Percentiles rank a stretch among this genome's conserved stretches.
phyloP scores from a whole-genome alignment of 306 rosid species.

The Sicyos baderoa region DNA sequence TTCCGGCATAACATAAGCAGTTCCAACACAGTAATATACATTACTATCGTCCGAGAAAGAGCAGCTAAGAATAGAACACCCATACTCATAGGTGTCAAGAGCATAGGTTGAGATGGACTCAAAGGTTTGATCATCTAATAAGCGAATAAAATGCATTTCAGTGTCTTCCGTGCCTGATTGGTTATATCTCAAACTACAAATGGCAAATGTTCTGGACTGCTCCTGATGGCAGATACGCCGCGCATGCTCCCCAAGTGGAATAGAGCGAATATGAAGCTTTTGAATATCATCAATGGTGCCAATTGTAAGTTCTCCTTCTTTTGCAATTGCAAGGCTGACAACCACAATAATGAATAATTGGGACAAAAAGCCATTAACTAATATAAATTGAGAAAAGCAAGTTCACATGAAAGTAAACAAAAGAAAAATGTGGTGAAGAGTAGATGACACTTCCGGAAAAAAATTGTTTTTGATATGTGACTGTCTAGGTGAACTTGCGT shows the following conservation, averaged over 20 bases:
- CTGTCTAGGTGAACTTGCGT: no score
- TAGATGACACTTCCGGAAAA: not conserved
- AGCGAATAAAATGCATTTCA: slow-evolving; percentile 76
- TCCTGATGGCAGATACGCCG: slow-evolving; percentile 96
- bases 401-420: not conserved
- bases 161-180: slow-evolving; percentile 71
- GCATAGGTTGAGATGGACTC: slow-evolving; percentile 76
- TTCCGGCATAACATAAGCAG: slow-evolving; percentile 90
- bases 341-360: not conserved
- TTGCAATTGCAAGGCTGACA: slow-evolving; percentile 88
- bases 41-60: slow-evolving; percentile 91
- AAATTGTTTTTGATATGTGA: not conserved
- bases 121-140: slow-evolving; percentile 92
- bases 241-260: slow-evolving; percentile 91
- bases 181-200: slow-evolving; percentile 70
- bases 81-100: slow-evolving; percentile 78
- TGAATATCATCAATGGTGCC: slow-evolving; percentile 98
- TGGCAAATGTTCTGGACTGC: slow-evolving; percentile 87
- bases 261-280: slow-evolving; percentile 95
- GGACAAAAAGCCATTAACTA: slow-evolving; percentile 6
- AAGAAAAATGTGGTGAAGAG: not conserved
- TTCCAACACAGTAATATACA: slow-evolving; percentile 91
- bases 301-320: slow-evolving; percentile 95
- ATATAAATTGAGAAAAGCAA: slow-evolving; percentile 8
- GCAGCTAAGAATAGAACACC: slow-evolving; percentile 92